Evolutionary conservation across 1,139 yeast species (phyloP), one percentile per base, ranked within the genome.

Genomic region (Candida sp.): DNA sequence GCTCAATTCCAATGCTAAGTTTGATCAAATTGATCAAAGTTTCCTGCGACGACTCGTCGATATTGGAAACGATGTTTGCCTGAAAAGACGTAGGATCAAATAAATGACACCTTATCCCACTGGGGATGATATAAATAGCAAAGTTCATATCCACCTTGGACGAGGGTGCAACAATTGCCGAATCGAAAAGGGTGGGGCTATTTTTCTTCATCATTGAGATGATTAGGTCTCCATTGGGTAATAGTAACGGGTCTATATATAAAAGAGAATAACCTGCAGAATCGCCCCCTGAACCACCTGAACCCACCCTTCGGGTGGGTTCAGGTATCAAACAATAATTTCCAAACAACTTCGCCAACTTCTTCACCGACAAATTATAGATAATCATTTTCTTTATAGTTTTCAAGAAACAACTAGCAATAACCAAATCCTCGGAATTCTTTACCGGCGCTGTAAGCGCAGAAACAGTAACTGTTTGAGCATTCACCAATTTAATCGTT

Each of bases 41-140:
- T 4, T 73, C 76, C 11, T 70, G 63, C 52, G 81, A 81, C 34
- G 73, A 49, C 8, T 34, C 40, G 25, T 37, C 41, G 12, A 45
- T 46, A 22, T 40, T 42, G 2, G 46, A 47, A 30, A 51, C 44
- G n/a, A 49, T 43, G 27, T 52, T 52, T 23, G 44, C 46, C 21
- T 37, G 29, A 8, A 51, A 38, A 23, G 44, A 46, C 9, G 42
- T 38, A 1, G 48, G 35, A 32, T 82, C 80, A 43, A 61, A 71
- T 34, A 84, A 65, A 49, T 80, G 82, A 43, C 88, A 87, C 43
- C 90, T 65, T 15, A 85, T 81, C 0, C 91, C 95, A 9, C 90
- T 81, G 0, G 96, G 96, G 5, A 84, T 79, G 41, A 87, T 57
- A 52, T 85, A 84, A 0, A 87, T 63, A 5, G 80, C 85, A 55